Base-by-base conservation (phyloP, 129 eudicot species). In the Kitagawia praeruptora region DNA sequence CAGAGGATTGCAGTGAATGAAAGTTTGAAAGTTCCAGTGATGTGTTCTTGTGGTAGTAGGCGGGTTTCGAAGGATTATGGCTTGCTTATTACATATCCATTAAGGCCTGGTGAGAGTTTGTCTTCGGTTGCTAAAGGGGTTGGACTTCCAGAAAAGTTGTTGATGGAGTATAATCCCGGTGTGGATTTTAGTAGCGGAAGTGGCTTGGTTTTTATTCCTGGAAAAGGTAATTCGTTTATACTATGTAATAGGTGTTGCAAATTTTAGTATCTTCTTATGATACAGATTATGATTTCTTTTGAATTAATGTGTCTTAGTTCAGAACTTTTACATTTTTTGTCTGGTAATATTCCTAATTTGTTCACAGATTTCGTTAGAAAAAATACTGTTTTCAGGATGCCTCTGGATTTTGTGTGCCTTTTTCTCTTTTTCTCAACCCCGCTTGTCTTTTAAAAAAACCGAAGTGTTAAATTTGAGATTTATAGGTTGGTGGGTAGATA, bases 121-220 rank as follows among this genome's bases (percentile, higher is more conserved):
- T 80, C 89, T 45, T 78, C 87, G 6, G 66, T 93, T 47, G 91
- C 93, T 39, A 69, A 45, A 83, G 84, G 78, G 19, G 54, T n/a
- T 51, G 78, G 61, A 74, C 28, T 93, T 48, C 74, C 83, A 44
- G 87, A 86, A 49, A 73, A 80, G 83, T 21, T 88, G 81, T 83
- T 93, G 91, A 89, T 82, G 77, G 87, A 71, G 67, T 93, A 87
- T n/a, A 91, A 93, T 81, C 88, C 86, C 5, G 86, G 87, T 42
- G 87, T 81, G 56, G 79, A 80, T 84, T 93, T 93, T 51, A 58
- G 63, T 67, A 71, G 82, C 34, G 88, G 88, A 76, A 69, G 81
- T 38, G 91, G 91, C 78, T 70, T 93, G 75, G 96, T 93, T 77
- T 90, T 87, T 51, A 47, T 90, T 78, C 98, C 96, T 39, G 98